Evolutionary conservation across 2,329 filamentous ascomycete species (phyloP).

Genomic region (Penicillium sp.): DNA sequence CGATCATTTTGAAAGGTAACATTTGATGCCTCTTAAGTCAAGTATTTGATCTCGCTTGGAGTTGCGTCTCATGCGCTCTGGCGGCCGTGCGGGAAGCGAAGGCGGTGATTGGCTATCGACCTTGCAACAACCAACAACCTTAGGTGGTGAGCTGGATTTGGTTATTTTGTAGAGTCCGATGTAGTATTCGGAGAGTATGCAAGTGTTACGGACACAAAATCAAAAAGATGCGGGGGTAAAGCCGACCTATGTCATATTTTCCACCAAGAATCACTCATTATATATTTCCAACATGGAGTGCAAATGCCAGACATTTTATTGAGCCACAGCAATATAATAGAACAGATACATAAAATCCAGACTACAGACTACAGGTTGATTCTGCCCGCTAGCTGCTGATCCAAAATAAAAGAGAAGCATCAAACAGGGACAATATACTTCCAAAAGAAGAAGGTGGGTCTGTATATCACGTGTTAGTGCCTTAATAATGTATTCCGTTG

Average conservation of each 20-base stretch:
- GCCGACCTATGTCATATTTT: not conserved
- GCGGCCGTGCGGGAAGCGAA: not conserved
- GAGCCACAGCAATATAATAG: not conserved
- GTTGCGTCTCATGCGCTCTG: not conserved
- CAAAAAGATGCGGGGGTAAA: not conserved
- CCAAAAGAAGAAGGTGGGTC: not conserved
- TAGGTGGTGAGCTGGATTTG: not conserved
- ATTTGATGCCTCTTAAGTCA: not conserved
- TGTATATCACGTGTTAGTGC: not conserved
- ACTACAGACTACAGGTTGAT: not conserved
- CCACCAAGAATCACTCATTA: no score
- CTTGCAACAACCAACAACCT: not conserved
- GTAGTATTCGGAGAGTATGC: constrained; percentile 1
- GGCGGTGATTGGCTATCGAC: constrained; percentile 3
- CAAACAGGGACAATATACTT: not conserved
- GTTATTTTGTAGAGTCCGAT: not conserved
- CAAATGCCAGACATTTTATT: not conserved
- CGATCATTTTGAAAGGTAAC: not conserved
- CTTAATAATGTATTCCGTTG: not conserved
- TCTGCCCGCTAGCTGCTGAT: not conserved
- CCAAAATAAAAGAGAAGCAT: not conserved
- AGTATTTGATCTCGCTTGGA: not conserved
- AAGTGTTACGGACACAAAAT: not conserved
- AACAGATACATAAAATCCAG: no score
- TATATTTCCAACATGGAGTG: not conserved